Conservation (phyloP, 306 rosid genomes). For the Malus asiatica region DNA sequence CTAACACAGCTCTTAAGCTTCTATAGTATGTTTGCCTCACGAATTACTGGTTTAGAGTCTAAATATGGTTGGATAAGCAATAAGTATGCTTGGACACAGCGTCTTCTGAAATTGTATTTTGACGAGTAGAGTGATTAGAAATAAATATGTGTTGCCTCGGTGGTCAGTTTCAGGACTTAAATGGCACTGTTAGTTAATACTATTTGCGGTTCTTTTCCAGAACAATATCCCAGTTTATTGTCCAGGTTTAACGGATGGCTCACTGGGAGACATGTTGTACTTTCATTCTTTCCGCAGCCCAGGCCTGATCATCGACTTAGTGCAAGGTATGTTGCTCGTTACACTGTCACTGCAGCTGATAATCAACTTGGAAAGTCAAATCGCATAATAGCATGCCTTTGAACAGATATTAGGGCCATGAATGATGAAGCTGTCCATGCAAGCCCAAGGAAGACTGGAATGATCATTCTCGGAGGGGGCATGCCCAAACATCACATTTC, state of each 20-base stretch:
- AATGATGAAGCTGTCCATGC: conserved; percentile 92
- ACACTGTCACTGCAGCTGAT: background rate
- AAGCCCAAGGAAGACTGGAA: conserved; percentile 82
- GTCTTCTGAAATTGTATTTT: background rate
- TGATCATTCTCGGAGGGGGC: conserved; percentile 88
- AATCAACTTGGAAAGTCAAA: background rate
- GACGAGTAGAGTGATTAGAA: background rate
- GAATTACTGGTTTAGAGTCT: background rate
- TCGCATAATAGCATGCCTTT: conserved; percentile 13
- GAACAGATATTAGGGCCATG: conserved; percentile 81
- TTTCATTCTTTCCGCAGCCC: conserved; percentile 81
- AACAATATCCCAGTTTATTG: conserved; percentile 85
- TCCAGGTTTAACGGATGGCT: conserved; percentile 94
- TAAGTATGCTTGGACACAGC: background rate
- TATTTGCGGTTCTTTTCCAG: conserved; percentile 32
- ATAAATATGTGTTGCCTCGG: background rate
- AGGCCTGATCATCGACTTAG: conserved; percentile 68
- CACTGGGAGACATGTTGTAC: conserved; percentile 91
- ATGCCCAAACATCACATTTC: conserved; percentile 97
- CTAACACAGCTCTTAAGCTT: background rate
- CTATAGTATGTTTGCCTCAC: background rate
- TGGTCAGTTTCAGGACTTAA: background rate
- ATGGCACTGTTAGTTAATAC: too few species aligned
- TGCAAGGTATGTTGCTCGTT: conserved; percentile 47
- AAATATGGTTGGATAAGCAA: background rate